These are phyloP conservation scores for Tuber aestivum DNA, from an alignment of 495 filamentous ascomycete species.

Conservation along the genomic window DNA sequence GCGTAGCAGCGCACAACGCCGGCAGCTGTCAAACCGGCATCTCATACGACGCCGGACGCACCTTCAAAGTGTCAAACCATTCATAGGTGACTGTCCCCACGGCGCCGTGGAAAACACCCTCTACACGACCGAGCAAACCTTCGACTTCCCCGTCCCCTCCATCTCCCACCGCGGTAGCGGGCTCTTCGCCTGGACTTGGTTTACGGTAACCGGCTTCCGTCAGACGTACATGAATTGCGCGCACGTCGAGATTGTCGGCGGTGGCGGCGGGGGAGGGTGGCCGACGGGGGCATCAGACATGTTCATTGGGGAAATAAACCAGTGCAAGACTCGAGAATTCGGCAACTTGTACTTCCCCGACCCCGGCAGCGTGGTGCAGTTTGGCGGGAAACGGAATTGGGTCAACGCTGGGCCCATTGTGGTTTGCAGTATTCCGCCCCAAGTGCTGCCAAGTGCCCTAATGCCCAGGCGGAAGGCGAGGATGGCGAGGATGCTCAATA, in stretches of 20 bases:
- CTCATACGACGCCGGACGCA: slow-evolving; percentile 57
- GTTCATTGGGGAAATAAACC: slow-evolving; percentile 37
- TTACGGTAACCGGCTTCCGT: slow-evolving; percentile 34
- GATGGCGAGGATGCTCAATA: slow-evolving; percentile 9
- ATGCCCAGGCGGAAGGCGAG: slow-evolving; percentile 17
- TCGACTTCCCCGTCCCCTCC: slow-evolving; percentile 58
- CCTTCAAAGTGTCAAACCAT: slow-evolving; percentile 61
- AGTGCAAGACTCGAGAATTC: slow-evolving; percentile 33
- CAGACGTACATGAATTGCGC: slow-evolving; percentile 38
- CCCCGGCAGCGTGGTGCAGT: slow-evolving; percentile 22
- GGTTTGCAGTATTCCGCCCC: slow-evolving; percentile 21
- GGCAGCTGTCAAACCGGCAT: slow-evolving; percentile 61
- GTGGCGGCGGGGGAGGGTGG: background rate
- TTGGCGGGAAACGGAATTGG: slow-evolving; percentile 14
- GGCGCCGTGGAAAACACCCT: slow-evolving; percentile 29
- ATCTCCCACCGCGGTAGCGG: slow-evolving; percentile 54
- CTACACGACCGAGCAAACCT: slow-evolving; percentile 45
- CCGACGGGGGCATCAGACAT: slow-evolving; percentile 27
- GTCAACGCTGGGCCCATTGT: slow-evolving; percentile 22
- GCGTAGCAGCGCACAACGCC: slow-evolving; percentile 56
- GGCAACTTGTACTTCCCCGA: slow-evolving; percentile 25
- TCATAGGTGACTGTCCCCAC: slow-evolving; percentile 58
- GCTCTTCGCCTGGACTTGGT: slow-evolving; percentile 56
- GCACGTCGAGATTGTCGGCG: slow-evolving; percentile 28
- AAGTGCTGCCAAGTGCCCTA: slow-evolving; percentile 25